Evolutionary conservation across 164 flowering plant species (phyloP).

Genomic region (Magnolia kwangsiensis): DNA sequence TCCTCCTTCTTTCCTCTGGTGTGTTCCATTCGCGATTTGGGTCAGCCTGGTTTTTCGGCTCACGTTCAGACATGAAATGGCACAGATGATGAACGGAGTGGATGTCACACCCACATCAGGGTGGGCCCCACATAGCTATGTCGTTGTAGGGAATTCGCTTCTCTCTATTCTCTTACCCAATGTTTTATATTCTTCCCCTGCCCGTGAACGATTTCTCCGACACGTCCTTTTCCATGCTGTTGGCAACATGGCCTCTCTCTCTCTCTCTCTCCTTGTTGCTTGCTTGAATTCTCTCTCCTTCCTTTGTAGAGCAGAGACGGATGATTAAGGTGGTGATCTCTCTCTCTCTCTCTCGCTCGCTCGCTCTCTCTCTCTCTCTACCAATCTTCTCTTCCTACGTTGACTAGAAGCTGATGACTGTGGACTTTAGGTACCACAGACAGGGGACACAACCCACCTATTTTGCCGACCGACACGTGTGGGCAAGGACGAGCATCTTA

Average conservation of each 20-base stretch:
- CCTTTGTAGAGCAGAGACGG: neutral
- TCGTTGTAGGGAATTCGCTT: too few relatives aligned
- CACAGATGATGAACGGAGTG: too few relatives aligned
- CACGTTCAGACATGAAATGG: too few relatives aligned
- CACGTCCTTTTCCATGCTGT: neutral
- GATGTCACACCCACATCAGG: too few relatives aligned
- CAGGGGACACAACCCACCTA: neutral
- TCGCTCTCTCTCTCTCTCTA: too few relatives aligned
- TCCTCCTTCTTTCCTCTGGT: too few relatives aligned
- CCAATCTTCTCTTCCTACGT: neutral
- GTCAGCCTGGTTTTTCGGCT: too few relatives aligned
- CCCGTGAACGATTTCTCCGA: neutral
- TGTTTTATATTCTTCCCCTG: neutral
- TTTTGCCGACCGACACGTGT: neutral
- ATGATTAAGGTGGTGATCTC: neutral
- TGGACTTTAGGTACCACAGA: neutral
- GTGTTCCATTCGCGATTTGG: too few relatives aligned
- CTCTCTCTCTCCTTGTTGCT: neutral
- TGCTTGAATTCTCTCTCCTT: neutral
- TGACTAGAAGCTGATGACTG: neutral
- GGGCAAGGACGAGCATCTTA: neutral
- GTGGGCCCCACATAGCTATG: too few relatives aligned
- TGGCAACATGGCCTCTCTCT: neutral
- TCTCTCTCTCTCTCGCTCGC: too few relatives aligned
- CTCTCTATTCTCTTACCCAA: too few relatives aligned